phyloP scores from a whole-genome alignment of 1,284 basidiomycete genomes.

The Heliocybe sulcata region DNA sequence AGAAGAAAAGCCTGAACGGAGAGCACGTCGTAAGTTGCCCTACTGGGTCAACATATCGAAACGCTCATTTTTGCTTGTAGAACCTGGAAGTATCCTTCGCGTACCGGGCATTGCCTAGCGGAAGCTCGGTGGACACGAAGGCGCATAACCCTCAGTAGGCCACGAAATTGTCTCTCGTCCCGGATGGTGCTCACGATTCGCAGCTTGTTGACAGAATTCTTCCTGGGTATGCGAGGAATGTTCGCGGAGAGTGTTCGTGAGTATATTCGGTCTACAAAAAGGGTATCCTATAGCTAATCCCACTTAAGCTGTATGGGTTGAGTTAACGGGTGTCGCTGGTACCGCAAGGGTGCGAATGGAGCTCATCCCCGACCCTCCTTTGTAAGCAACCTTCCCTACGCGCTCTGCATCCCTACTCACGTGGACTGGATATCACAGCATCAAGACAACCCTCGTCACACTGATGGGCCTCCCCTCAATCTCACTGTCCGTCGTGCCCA shows the following conservation, averaged over 20 bases:
- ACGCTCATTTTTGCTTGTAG: not conserved
- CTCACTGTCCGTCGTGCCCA: constrained; percentile 68
- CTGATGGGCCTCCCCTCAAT: constrained; percentile 77
- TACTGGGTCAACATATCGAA: not conserved
- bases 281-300: constrained; percentile 22
- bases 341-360: constrained; percentile 69
- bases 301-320: constrained; percentile 65
- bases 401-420: not conserved
- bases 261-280: too few relatives aligned
- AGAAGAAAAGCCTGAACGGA: constrained; percentile 18
- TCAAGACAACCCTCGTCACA: constrained; percentile 43
- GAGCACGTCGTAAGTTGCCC: constrained; percentile 16
- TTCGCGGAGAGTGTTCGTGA: constrained; percentile 35
- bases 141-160: constrained; percentile 52
- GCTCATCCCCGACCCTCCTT: constrained; percentile 71
- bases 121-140: constrained; percentile 29
- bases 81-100: constrained; percentile 76
- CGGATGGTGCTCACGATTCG: not conserved
- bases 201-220: constrained; percentile 65
- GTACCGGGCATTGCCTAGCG: constrained; percentile 60
- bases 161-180: not conserved
- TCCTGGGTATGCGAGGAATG: constrained; percentile 45
- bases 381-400: constrained; percentile 30
- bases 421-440: constrained; percentile 15
- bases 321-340: constrained; percentile 68